Base-by-base conservation (phyloP, 208 protist species). In the Leishmania major region DNA sequence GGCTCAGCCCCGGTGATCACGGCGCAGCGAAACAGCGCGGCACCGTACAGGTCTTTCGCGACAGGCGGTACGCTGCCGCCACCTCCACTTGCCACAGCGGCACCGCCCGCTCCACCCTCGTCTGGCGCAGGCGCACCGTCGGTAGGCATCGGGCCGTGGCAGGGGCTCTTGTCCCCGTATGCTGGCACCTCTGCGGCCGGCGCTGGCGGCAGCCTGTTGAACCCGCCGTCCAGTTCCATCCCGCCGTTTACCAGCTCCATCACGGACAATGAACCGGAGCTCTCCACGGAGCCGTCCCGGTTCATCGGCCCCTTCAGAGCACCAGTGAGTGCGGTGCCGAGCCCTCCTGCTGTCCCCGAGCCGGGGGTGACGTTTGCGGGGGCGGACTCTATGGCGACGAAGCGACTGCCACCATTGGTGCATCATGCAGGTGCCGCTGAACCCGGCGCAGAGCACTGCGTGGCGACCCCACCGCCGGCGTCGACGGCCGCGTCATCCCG, bases 71-170 rank as follows among this genome's bases (percentile, higher is more conserved):
- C 40, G 47, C 49, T 83, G 55, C 82, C 82, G 7, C 78, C 78
- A 55, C 83, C 78, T 11, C 83, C 83, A 2, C 40, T 86, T 31
- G 53, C 67, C 75, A 80, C 78, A 13, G 73, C 83, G 31, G 62
- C 67, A 28, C 64, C 76, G 0, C 47, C 59, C 10, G 49, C 74
- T 40, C 47, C 81, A 31, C 66, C 80, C 40, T n/a, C 35, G 49
- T 51, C 70, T 51, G 28, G n/a, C 45, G 45, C 70, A 15, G 35
- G 40, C 15, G 45, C 70, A 37, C 72, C 66, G 71, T 31, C 73
- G 49, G 19, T 19, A 37, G 67, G 67, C 28, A 72, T 57, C 11
- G 57, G 55, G 0, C 70, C 77, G 55, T 81, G 76, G 76, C 76
- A 77, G 28, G 71, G 70, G 35, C 81, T 78, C 13, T 60, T 85